Conservation (phyloP, 768 basidiomycete species). For the Collybiopsis luxurians region DNA sequence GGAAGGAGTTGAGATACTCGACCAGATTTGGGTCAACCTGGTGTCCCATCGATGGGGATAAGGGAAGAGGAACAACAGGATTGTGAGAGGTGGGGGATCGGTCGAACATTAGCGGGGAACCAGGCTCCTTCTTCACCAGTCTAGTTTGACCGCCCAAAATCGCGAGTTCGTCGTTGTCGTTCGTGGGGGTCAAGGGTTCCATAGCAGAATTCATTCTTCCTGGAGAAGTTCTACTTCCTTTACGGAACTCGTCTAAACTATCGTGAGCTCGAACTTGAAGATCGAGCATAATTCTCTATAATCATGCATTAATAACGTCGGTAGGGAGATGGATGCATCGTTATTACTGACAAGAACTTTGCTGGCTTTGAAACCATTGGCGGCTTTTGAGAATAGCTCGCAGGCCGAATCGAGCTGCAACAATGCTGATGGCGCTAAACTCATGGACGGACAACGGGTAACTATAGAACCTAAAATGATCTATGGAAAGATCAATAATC, state of each 20-base stretch:
- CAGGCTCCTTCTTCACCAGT: conserved; percentile 59
- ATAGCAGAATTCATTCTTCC: conserved; percentile 33
- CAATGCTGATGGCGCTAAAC: conserved; percentile 70
- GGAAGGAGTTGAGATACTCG: conserved; percentile 69
- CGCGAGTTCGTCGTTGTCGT: conserved; percentile 62
- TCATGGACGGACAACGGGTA: conserved; percentile 77
- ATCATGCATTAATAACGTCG: background rate
- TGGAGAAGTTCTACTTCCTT: conserved; percentile 49
- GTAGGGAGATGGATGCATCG: background rate
- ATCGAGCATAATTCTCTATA: conserved; percentile 60
- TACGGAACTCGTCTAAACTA: conserved; percentile 61
- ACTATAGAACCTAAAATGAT: conserved; percentile 76
- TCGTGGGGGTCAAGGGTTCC: conserved; percentile 40
- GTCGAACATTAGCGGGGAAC: conserved; percentile 53
- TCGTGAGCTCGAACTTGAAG: conserved; percentile 65
- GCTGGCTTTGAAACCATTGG: conserved; percentile 59
- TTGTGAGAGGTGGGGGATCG: conserved; percentile 70
- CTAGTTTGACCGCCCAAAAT: conserved; percentile 66
- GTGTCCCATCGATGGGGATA: conserved; percentile 47
- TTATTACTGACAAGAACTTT: conserved; percentile 54
- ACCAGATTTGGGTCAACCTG: conserved; percentile 61
- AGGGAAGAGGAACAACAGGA: conserved; percentile 69
- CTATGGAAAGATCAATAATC: conserved; percentile 26
- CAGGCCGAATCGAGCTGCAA: conserved; percentile 74
- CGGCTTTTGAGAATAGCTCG: conserved; percentile 69